Base-by-base conservation (phyloP, 23 red algal genomes). In the Gracilaria vermiculophylla region DNA sequence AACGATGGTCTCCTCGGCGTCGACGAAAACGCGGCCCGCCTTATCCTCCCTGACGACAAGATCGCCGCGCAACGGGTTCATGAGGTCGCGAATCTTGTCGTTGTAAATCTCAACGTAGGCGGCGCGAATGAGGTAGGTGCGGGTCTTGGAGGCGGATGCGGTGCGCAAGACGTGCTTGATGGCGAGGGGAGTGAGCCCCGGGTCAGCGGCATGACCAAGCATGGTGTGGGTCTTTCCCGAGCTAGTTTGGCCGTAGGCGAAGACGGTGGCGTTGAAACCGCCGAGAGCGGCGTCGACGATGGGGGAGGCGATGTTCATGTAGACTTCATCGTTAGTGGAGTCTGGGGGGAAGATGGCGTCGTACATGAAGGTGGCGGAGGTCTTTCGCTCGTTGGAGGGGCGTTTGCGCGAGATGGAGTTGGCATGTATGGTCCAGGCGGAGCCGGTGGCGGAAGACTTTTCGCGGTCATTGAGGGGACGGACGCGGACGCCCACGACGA, bases 171-270 rank as follows among this genome's bases (percentile, higher is more conserved):
- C 70, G 37, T 99, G 86, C 33, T 77, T 58, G 32, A 99, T 81
- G 15, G 91, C 97, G 16, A 55, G 80, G 19, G 81, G 89, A 14
- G 83, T 92, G 28, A 99, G 55, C 28, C 97, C 97, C 7, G 87
- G 93, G 43, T 94, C 93, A 25, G 69, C 84, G 56, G 89, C 81
- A 27, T 62, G 67, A 25, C 97, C 97, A 65, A 85, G 55, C 92
- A 95, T 95, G 37, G 92, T 91, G 72, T 94, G 88, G 17, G 97
- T 99, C 90, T 99, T 99, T n/a, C 97, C 97, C 2, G 88, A 94
- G 27, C 88, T 86, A 36, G 92, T 99, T 77, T 99, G 97, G 16
- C 97, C 97, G 76, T 99, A 99, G 41, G 97, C 97, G 43, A 99
- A 91, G 8, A 99, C 51, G 33, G 93, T 89, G 2, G 69, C 92